Percentiles rank a stretch among this genome's conserved stretches.
phyloP scores from a whole-genome alignment of 1,284 basidiomycete genomes.

The Heimioporus retisporus region DNA sequence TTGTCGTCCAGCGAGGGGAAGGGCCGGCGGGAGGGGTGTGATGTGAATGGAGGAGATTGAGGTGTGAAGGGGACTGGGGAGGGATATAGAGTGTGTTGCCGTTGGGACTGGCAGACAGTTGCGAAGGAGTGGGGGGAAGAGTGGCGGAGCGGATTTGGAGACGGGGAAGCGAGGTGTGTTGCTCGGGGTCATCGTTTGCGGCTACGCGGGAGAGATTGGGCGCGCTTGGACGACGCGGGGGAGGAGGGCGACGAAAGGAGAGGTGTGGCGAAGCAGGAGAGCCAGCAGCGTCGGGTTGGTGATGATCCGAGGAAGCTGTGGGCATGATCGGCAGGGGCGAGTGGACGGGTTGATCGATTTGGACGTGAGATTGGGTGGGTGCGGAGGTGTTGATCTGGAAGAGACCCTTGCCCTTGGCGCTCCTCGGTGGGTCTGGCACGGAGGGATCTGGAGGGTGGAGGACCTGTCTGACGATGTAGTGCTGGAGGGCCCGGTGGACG shows the following conservation, averaged over 20 bases:
- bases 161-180: conserved; percentile 49
- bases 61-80: conserved; percentile 69
- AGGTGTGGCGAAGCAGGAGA: conserved; percentile 76
- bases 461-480: conserved; percentile 43
- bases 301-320: conserved; percentile 30
- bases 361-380: conserved; percentile 59
- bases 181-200: conserved; percentile 59
- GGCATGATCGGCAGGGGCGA: conserved; percentile 53
- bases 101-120: conserved; percentile 26
- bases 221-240: conserved; percentile 66
- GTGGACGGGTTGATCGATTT: conserved; percentile 61
- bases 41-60: conserved; percentile 66
- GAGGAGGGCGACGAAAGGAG: conserved; percentile 63
- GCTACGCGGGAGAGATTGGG: conserved; percentile 56
- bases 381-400: conserved; percentile 74
- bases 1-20: conserved; percentile 47
- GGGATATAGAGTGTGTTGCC: conserved; percentile 51
- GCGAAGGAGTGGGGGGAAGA: conserved; percentile 60
- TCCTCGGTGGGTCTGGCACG: conserved; percentile 17
- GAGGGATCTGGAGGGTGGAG: conserved; percentile 16
- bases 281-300: conserved; percentile 55
- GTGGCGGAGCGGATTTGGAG: conserved; percentile 72
- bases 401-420: conserved; percentile 56
- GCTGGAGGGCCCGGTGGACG: conserved; percentile 63
- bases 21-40: conserved; percentile 57